Evolutionary conservation across 768 basidiomycete species (phyloP), one percentile per base, ranked within the genome.

Genomic region (Sarcodon sp.): DNA sequence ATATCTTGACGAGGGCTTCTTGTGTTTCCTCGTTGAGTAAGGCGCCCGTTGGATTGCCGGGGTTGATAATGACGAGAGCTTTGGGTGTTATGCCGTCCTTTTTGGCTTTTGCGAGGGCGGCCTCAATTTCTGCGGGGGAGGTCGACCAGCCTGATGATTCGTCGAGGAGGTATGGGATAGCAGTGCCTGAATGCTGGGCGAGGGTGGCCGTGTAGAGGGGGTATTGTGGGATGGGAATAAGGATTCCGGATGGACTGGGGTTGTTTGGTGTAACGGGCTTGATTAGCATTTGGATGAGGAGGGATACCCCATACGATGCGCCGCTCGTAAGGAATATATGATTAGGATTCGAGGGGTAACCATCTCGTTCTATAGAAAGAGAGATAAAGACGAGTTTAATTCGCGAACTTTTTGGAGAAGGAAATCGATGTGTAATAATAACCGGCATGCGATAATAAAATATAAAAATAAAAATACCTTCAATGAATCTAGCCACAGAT

Each of bases 171-270:
- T 98, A 99, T 0, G 91, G 88, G 37, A 97, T 68, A 0, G 87
- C 69, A 5, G 74, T 68, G n/a, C 92, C 93, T 41, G 73, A 72
- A 61, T 77, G 78, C 57, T 91, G 84, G 1, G 94, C 87, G 45
- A 99, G 80, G 1, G 92, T 80, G 33, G 94, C 94, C 35, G 93
- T 97, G 66, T 99, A 99, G 9, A 99, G 74, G 1, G 94, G 94
- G 63, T 99, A 98, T 67, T 99, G 94, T 2, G 94, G 94, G 53
- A 99, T 98, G 33, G 94, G 94, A 59, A 98, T 96, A 47, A 94
- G 76, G 56, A 94, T 75, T 6, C 89, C 91, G 44, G 77, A 76
- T 27, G 69, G 71, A 16, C 77, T 79, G 16, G 71, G 64, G 8
- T 79, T 68, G 13, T 41, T 41, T 27, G 39, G 39, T 7, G 39